A percentile compares a stretch with the other conserved stretches of the same genome.
Conservation (phyloP, 495 filamentous ascomycete genomes). For the Podospora conica region DNA sequence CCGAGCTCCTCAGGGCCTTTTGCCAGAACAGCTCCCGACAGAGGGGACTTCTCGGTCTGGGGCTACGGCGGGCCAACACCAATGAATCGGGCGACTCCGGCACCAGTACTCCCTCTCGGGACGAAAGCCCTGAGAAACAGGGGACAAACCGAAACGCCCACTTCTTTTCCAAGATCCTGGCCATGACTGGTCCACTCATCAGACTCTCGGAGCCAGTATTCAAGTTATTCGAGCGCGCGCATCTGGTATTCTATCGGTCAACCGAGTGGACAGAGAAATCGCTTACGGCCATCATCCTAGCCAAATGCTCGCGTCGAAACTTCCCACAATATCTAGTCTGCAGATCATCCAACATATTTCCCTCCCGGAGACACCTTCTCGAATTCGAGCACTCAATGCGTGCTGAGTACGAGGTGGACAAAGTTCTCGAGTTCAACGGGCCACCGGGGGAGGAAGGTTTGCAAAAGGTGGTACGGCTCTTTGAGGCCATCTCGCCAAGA, state of each 20-base stretch:
- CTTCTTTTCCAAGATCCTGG: slow-evolving; percentile 63
- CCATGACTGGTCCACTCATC: slow-evolving; percentile 75
- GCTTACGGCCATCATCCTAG: slow-evolving; percentile 88
- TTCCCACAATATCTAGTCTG: slow-evolving; percentile 90
- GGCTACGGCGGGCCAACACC: slow-evolving; percentile 48
- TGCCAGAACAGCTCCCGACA: slow-evolving; percentile 67
- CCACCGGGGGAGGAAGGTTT: slow-evolving; percentile 58
- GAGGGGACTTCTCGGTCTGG: slow-evolving; percentile 57
- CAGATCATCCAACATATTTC: slow-evolving; percentile 82
- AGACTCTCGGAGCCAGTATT: slow-evolving; percentile 67
- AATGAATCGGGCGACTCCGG: slow-evolving; percentile 33
- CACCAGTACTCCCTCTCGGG: neutral
- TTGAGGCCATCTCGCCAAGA: slow-evolving; percentile 68
- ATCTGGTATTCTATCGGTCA: slow-evolving; percentile 92
- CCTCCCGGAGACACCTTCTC: slow-evolving; percentile 63
- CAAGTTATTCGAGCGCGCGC: slow-evolving; percentile 85
- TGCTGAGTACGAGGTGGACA: slow-evolving; percentile 77
- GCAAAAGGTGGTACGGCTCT: slow-evolving; percentile 56
- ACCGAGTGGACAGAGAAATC: slow-evolving; percentile 98
- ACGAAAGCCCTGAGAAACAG: slow-evolving; percentile 14
- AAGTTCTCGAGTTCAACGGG: slow-evolving; percentile 79
- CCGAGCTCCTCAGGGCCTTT: slow-evolving; percentile 66
- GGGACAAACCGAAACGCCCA: slow-evolving; percentile 38
- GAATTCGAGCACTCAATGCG: slow-evolving; percentile 87
- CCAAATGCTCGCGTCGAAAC: slow-evolving; percentile 77